Conservation (phyloP, 805 yeast species). For the Schwanniomyces polymorphus region DNA sequence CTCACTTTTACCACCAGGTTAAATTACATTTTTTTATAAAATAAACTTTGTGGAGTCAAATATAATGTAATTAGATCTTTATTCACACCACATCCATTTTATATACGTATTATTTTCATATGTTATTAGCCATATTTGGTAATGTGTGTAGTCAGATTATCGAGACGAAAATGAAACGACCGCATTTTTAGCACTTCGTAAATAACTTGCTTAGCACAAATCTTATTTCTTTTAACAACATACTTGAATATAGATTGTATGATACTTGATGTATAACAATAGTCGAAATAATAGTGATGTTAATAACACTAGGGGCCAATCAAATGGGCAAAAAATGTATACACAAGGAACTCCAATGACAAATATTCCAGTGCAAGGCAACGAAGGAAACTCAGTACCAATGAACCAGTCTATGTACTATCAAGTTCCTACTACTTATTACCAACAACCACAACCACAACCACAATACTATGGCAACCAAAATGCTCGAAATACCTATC, state of each 20-base stretch:
- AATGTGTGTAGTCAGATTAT: background rate
- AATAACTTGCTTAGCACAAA: no score
- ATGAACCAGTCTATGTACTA: background rate
- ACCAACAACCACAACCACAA: background rate
- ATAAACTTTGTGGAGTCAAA: background rate
- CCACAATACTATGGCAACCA: background rate
- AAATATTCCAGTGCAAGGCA: background rate
- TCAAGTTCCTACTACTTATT: background rate
- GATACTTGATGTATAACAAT: background rate
- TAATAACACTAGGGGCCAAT: background rate
- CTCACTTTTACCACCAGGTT: slow-evolving; percentile 95
- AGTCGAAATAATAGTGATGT: background rate
- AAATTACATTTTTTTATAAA: slow-evolving; percentile 12
- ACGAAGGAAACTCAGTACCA: background rate
- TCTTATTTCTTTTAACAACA: background rate
- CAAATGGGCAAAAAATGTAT: background rate
- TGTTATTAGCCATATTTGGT: background rate
- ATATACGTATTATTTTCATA: no score
- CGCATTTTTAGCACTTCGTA: no score
- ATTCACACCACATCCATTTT: no score
- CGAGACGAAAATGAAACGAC: no score
- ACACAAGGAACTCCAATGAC: background rate
- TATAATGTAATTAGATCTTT: background rate
- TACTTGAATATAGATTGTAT: background rate
- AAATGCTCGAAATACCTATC: background rate